A percentile compares a stretch with the other conserved stretches of the same genome.
These are phyloP conservation scores for Trichosporon sp. DNA, from an alignment of 1,284 basidiomycete genomes.

Conservation along the genomic window DNA sequence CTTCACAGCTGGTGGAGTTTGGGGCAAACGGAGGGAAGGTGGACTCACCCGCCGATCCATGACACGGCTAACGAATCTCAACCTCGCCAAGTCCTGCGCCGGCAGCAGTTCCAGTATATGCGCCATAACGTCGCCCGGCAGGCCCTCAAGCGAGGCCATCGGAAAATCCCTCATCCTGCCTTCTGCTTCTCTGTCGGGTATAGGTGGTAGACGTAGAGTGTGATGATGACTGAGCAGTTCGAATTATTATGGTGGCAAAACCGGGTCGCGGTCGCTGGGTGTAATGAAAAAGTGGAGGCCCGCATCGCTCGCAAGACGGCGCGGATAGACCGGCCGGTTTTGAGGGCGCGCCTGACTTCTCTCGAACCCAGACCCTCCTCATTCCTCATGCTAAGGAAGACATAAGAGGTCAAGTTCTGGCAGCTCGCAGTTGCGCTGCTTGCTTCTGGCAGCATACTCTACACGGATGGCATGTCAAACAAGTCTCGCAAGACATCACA, in stretches of 20 bases:
- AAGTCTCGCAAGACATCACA: slow-evolving; percentile 17
- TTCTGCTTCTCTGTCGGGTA: too few relatives aligned
- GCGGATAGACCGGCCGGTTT: background rate
- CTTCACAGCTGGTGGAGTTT: too few relatives aligned
- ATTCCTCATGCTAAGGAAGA: too few relatives aligned
- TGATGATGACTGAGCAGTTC: too few relatives aligned
- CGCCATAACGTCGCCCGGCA: slow-evolving; percentile 49
- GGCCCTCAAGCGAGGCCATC: slow-evolving; percentile 35
- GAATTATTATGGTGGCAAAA: background rate
- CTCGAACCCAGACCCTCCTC: background rate
- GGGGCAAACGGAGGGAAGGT: background rate
- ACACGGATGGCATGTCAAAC: slow-evolving; percentile 16
- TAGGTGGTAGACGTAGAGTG: background rate
- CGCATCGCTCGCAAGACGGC: too few relatives aligned
- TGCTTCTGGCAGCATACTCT: slow-evolving; percentile 1
- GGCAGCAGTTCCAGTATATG: slow-evolving; percentile 39
- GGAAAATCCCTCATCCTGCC: background rate
- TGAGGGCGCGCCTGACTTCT: background rate
- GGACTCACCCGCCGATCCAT: slow-evolving; percentile 38
- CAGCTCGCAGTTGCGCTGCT: too few relatives aligned
- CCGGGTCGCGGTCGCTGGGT: background rate
- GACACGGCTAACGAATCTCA: slow-evolving; percentile 28
- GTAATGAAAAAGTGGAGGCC: background rate
- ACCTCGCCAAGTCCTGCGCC: slow-evolving; percentile 33
- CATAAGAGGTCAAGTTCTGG: too few relatives aligned